A percentile compares a stretch with the other conserved stretches of the same genome.
Conservation (phyloP, 805 yeast species). For the Candida rishiriensis region DNA sequence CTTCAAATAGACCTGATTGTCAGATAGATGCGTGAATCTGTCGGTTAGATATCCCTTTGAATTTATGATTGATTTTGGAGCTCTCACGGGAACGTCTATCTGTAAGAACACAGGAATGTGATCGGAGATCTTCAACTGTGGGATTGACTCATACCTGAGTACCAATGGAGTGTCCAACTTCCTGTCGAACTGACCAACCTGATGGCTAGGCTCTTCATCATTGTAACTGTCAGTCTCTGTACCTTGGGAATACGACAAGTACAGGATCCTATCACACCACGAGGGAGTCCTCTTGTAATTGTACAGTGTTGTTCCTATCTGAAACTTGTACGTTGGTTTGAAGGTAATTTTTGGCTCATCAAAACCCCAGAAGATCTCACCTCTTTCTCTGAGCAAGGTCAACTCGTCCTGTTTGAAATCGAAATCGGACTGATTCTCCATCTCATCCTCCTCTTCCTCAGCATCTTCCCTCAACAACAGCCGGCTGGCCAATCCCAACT, state of each 20-base stretch:
- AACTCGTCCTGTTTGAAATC: conserved; percentile 46
- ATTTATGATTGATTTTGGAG: conserved; percentile 35
- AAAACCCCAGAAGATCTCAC: conserved; percentile 56
- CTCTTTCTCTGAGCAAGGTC: conserved; percentile 33
- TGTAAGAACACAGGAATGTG: conserved; percentile 72
- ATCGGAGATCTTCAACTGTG: conserved; percentile 51
- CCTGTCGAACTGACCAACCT: neutral
- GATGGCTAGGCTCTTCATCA: neutral
- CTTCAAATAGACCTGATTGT: conserved; percentile 22
- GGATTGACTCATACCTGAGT: conserved; percentile 45
- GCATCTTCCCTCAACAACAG: neutral
- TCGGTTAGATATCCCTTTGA: conserved; percentile 24
- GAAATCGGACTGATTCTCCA: conserved; percentile 4
- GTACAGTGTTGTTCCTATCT: conserved; percentile 41
- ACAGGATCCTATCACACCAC: conserved; percentile 87
- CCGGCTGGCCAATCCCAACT: conserved; percentile 1
- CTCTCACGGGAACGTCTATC: conserved; percentile 42
- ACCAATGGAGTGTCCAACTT: conserved; percentile 20
- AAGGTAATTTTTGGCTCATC: conserved; percentile 62
- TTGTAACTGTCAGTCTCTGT: neutral
- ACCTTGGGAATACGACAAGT: conserved; percentile 34
- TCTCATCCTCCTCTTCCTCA: neutral
- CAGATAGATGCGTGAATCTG: conserved; percentile 17
- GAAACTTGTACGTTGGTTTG: conserved; percentile 77
- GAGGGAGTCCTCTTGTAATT: conserved; percentile 65